Evolutionary conservation across 495 filamentous ascomycete genomes (phyloP).

Genomic region (Lepraria neglecta): DNA sequence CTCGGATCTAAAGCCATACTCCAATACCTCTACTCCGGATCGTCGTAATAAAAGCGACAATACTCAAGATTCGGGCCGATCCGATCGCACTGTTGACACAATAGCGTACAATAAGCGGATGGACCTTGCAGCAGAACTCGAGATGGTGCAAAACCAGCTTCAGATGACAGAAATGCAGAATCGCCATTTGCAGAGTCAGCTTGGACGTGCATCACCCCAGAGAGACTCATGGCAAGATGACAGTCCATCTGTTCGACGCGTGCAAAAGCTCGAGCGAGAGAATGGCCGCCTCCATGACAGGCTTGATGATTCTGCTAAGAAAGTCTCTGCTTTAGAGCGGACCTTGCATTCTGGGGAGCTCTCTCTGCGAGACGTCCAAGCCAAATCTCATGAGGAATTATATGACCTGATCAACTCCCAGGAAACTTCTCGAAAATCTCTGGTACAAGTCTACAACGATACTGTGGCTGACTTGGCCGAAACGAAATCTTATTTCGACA

Average conservation of each 20-base stretch:
- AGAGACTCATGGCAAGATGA: slow-evolving; percentile 66
- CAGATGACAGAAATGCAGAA: slow-evolving; percentile 96
- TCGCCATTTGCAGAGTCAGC: slow-evolving; percentile 82
- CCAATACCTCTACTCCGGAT: slow-evolving; percentile 69
- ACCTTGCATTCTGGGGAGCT: slow-evolving; percentile 83
- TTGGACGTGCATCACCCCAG: slow-evolving; percentile 56
- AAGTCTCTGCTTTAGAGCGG: slow-evolving; percentile 84
- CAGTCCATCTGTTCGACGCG: slow-evolving; percentile 72
- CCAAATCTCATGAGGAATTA: slow-evolving; percentile 89
- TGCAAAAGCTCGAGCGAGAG: slow-evolving; percentile 87
- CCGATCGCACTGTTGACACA: slow-evolving; percentile 85
- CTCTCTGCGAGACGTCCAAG: slow-evolving; percentile 84
- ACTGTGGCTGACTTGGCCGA: slow-evolving; percentile 78
- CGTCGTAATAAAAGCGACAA: slow-evolving; percentile 58
- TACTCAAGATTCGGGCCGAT: slow-evolving; percentile 74
- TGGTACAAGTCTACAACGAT: slow-evolving; percentile 79
- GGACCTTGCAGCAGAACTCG: slow-evolving; percentile 85
- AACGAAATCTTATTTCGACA: slow-evolving; percentile 78
- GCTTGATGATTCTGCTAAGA: slow-evolving; percentile 90
- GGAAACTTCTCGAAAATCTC: slow-evolving; percentile 74
- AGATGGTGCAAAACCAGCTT: slow-evolving; percentile 89
- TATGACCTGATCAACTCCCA: slow-evolving; percentile 91
- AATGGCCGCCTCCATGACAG: slow-evolving; percentile 90
- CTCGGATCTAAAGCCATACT: slow-evolving; percentile 64
- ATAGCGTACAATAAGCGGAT: slow-evolving; percentile 81